Evolutionary conservation across 306 rosid species (phyloP), one percentile per base, ranked within the genome.

Genomic region (Ormosia semicastrata): DNA sequence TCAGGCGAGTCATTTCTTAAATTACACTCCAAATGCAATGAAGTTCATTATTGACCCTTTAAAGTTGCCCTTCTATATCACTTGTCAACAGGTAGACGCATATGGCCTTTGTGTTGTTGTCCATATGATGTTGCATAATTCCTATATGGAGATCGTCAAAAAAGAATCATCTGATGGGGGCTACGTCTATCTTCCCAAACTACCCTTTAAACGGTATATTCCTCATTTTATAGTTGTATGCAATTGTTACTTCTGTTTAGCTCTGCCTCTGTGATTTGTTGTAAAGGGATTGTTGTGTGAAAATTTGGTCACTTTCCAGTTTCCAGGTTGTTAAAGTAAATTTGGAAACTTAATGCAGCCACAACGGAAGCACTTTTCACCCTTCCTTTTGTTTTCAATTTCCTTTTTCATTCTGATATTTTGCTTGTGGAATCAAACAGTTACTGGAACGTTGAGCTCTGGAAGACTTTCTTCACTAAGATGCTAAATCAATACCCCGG

Each of bases 381-480:
- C 53, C 14, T 56, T 73, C 71, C 65, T 78, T 64, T 43, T 60
- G 68, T 66, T 47, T 43, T 34, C 71, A 44, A 66, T 67, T 53
- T 81, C 13, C 77, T 66, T 59, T 57, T 81, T 15, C 49, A n/a
- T 77, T 58, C 59, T 80, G 65, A 64, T 71, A 67, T 17, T 74
- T 87, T 73, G 58, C 83, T 73, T 73, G 82, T 63, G 69, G 69
- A 71, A 69, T 63, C 70, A 43, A 80, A 60, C 86, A 93, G 99
- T 78, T 95, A 95, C 73, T 95, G 99, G 99, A 90, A 90, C n/a
- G 83, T 76, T 50, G 93, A 87, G 73, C 97, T 93, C 56, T 95
- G 99, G 99, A 92, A 87, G 90, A 88, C 80, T 78, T 87, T 95
- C 66, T 95, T 92, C 89, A 79, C 85, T 50, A 91, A 85, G 93